Base-by-base conservation (phyloP, 768 basidiomycete species). In the Russula griseocarnosa region DNA sequence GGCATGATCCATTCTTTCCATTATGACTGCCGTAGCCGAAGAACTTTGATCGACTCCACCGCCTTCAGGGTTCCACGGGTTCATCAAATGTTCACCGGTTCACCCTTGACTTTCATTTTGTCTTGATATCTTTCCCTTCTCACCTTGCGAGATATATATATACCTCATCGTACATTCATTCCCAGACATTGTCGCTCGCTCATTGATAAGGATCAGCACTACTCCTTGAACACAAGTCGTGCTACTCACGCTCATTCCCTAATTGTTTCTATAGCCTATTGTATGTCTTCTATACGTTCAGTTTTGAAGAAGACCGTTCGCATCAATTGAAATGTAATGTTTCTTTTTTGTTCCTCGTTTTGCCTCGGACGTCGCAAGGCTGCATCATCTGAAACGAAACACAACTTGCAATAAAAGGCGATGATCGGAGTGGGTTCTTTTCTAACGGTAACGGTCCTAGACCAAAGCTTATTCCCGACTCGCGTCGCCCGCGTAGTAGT, bases 161-260 rank as follows among this genome's bases (percentile, higher is more conserved):
- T 50, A 50, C 49, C 49, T 50, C 49, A 50, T 50, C 24, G 7
- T 46, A 22, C 2, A n/a, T 30, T 5, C 5, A 34, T 24, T 32
- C 47, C 1, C 36, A 14, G 13, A 44, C 4, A n/a, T 18, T 5
- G 8, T 24, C 18, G 20, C 36, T 44, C 61, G 7, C 30, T 62
- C 61, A 52, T 62, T 62, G 3, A 52, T 34, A 32, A n/a, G 28
- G 30, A 50, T 20, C 3, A 28, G 22, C 42, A 47, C 34, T 54
- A 55, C 38, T 61, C 54, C 16, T 54, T 16, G 26, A 32, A 10
- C 42, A n/a, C n/a, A n/a, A 14, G 36, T 34, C 26, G 32, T 38
- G 49, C 38, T 16, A 32, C n/a, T 36, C 38, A 5, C 52, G 32
- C 24, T 16, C 30, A 50, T 30, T 22, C 26, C 34, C 34, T 10